Evolutionary conservation across 2,329 filamentous ascomycete genomes (phyloP).

Genomic region (Ophiostoma montium): DNA sequence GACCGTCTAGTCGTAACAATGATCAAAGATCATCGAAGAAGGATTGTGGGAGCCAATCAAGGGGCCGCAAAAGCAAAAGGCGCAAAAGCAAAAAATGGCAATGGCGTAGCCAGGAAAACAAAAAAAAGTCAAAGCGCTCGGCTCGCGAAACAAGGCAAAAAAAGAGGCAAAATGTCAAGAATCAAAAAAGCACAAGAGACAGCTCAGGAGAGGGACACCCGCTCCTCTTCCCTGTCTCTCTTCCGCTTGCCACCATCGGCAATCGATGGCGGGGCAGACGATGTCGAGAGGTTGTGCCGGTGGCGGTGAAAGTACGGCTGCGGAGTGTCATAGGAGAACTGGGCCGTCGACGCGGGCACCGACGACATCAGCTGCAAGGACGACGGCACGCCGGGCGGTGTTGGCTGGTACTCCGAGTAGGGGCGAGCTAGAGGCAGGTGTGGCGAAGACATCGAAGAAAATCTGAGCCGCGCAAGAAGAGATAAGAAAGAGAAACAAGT

Average conservation of each 20-base stretch:
- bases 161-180: neutral
- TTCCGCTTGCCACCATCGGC: constrained; percentile 21
- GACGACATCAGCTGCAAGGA: constrained; percentile 21
- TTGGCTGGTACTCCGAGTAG: constrained; percentile 22
- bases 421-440: constrained; percentile 5
- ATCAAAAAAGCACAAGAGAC: constrained; percentile 1
- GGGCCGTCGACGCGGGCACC: constrained; percentile 20
- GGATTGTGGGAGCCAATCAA: constrained; percentile 11
- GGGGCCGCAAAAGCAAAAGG: constrained; percentile 9
- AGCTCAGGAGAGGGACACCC: neutral
- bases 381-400: constrained; percentile 27
- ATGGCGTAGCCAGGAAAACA: constrained; percentile 5
- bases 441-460: constrained; percentile 7
- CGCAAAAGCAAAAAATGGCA: constrained; percentile 9
- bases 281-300: constrained; percentile 25
- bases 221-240: constrained; percentile 11
- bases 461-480: constrained; percentile 26
- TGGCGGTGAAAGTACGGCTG: constrained; percentile 19
- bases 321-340: constrained; percentile 21
- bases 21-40: neutral
- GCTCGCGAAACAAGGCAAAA: neutral
- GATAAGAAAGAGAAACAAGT: constrained; percentile 14
- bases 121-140: constrained; percentile 1
- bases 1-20: constrained; percentile 5
- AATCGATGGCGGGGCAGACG: constrained; percentile 21